phyloP scores from a whole-genome alignment of 2,329 filamentous ascomycete genomes.

The Claviceps sp. region DNA sequence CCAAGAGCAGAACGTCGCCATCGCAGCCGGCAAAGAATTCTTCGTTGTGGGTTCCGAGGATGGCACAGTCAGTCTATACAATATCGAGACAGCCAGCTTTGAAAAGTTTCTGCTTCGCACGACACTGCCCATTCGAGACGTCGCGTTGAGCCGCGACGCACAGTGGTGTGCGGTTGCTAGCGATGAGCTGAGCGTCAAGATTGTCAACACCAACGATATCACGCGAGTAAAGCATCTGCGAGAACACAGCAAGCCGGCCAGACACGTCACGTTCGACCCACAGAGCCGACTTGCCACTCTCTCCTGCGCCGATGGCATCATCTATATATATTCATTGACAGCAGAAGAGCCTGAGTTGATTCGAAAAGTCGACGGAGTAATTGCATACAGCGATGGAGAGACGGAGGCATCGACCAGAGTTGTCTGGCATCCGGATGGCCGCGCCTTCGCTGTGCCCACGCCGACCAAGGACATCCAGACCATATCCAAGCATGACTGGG shows the following conservation, averaged over 20 bases:
- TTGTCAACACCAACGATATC: constrained; percentile 73
- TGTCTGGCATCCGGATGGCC: constrained; percentile 88
- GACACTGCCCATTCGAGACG: constrained; percentile 74
- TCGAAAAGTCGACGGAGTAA: constrained; percentile 73
- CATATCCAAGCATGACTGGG: constrained; percentile 81
- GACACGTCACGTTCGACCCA: constrained; percentile 80
- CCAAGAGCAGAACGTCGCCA: constrained; percentile 69
- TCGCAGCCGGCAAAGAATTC: constrained; percentile 64
- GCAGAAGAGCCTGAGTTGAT: constrained; percentile 70
- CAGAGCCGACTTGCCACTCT: constrained; percentile 63
- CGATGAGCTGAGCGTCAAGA: constrained; percentile 83
- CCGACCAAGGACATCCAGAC: constrained; percentile 73
- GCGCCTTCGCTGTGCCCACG: constrained; percentile 77
- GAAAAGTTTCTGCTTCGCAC: constrained; percentile 73
- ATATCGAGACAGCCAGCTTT: constrained; percentile 59
- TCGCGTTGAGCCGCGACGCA: constrained; percentile 67
- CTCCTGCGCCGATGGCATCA: constrained; percentile 75
- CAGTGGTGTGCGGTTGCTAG: constrained; percentile 93
- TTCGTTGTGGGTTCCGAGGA: constrained; percentile 89
- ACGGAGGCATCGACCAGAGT: constrained; percentile 57
- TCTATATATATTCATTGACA: constrained; percentile 80
- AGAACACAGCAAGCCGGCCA: constrained; percentile 77
- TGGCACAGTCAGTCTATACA: constrained; percentile 89
- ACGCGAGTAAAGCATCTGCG: constrained; percentile 62
- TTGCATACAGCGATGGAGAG: constrained; percentile 64